Base-by-base conservation (phyloP, 305 asterid genomes). In the Ajuga reptans region DNA sequence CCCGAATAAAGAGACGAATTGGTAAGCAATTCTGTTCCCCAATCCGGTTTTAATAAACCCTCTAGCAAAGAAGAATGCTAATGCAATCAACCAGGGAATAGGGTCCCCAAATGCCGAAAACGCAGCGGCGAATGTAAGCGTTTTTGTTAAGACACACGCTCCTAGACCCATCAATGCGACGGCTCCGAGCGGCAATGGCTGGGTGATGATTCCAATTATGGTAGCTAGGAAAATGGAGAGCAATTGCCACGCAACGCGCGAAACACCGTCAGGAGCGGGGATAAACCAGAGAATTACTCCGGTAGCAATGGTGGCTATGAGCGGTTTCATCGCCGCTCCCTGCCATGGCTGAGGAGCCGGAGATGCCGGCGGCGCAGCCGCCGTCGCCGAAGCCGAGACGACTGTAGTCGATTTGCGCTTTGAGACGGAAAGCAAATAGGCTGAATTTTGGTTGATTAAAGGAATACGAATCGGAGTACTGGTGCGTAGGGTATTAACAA, bases 21-120 rank as follows among this genome's bases (percentile, higher is more conserved):
- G 97, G 42, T 93, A 93, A 0, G 97, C 96, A 58, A 93, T 87
- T 69, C 98, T 80, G 76, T 93, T 93, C 0, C 98, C 96, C 39
- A 93, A 80, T 1, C 98, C 98, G 2, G 97, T 93, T 24, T 93
- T 90, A 31, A 92, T 92, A 60, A 92, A 92, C 56, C 98, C 98
- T n/a, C 98, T 75, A 0, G 98, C 97, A 51, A 93, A 93, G 60
- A 93, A 93, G 86, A 93, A 93, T 0, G 97, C 98, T 1, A 93
- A 71, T 0, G 98, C 98, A 45, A 93, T 93, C 34, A 93, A 42
- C 97, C 98, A 93, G 3, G 98, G 98, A 4, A 93, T 90, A 0
- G 98, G 98, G 56, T 92, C 98, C 0, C 98, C 97, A 33, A 93
- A 93, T 2, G 98, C 98, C 3, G 98, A 93, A 58, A 93, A 93